Percentiles rank a stretch among this genome's conserved stretches.
Evolutionary conservation across 1,284 basidiomycete species (phyloP).

Genomic region (Retiboletus fuscus): DNA sequence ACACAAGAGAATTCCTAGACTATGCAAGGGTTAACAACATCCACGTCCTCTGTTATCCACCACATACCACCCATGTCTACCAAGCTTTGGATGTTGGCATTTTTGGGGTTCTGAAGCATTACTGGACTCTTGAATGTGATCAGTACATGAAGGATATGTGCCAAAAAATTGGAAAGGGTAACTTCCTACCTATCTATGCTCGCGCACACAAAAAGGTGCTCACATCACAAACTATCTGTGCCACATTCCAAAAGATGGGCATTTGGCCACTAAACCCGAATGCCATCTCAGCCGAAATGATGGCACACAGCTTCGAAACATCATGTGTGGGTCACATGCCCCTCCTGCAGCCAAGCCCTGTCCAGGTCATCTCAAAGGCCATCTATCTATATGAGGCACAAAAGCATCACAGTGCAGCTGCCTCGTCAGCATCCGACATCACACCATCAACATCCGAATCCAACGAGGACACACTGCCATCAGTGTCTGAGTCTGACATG

Average conservation of each 20-base stretch:
- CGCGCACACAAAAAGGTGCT: constrained; percentile 25
- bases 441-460: background rate
- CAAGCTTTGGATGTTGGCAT: no score
- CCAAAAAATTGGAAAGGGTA: constrained; percentile 48
- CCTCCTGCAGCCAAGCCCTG: constrained; percentile 17
- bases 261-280: constrained; percentile 35
- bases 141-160: no score
- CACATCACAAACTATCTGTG: constrained; percentile 29
- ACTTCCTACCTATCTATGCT: constrained; percentile 45
- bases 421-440: no score
- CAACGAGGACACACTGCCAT: no score
- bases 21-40: no score
- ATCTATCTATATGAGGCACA: background rate
- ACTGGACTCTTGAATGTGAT: no score
- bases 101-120: no score
- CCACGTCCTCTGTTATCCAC: no score
- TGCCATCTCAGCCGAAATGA: constrained; percentile 34
- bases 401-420: no score
- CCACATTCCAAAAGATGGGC: constrained; percentile 36
- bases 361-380: background rate
- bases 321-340: constrained; percentile 41
- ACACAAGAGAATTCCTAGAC: no score
- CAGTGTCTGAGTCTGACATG: no score
- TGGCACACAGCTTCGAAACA: constrained; percentile 49
- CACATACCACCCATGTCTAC: no score